A percentile compares a stretch with the other conserved stretches of the same genome.
These are phyloP conservation scores for Schwanniomyces occidentalis DNA, from an alignment of 805 yeast species.

Conservation along the genomic window DNA sequence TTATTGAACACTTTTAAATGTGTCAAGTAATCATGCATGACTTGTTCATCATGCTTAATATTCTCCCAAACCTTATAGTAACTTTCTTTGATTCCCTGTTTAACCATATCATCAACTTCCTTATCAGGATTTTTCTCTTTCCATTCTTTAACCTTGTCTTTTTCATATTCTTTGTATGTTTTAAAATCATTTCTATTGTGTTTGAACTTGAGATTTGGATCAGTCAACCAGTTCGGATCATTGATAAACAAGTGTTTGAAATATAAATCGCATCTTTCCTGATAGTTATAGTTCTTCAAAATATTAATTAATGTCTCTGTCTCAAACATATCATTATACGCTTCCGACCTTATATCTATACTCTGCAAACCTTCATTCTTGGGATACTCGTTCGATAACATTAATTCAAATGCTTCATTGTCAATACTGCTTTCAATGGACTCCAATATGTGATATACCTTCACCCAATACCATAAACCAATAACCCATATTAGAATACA, in stretches of 20 bases:
- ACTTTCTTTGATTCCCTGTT: constrained; percentile 7
- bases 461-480: no score
- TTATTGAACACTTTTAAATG: constrained; percentile 23
- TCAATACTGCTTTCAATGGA: no score
- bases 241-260: constrained; percentile 15
- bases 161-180: constrained; percentile 9
- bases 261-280: constrained; percentile 23
- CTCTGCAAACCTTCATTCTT: not conserved
- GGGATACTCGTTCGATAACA: constrained; percentile 1
- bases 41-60: constrained; percentile 20
- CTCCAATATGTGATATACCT: no score
- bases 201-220: constrained; percentile 15
- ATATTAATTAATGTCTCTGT: constrained; percentile 5
- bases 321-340: constrained; percentile 5
- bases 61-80: constrained; percentile 13
- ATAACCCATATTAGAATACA: no score
- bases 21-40: constrained; percentile 23
- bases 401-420: not conserved
- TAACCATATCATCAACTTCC: constrained; percentile 8
- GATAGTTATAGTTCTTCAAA: constrained; percentile 8
- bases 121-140: constrained; percentile 8
- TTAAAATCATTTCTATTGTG: constrained; percentile 14
- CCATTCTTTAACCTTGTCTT: constrained; percentile 3
- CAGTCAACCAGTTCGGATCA: constrained; percentile 15
- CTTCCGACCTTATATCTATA: constrained; percentile 1